Conservation (phyloP, 345 rosid genomes). For the Erodium maritimum region DNA sequence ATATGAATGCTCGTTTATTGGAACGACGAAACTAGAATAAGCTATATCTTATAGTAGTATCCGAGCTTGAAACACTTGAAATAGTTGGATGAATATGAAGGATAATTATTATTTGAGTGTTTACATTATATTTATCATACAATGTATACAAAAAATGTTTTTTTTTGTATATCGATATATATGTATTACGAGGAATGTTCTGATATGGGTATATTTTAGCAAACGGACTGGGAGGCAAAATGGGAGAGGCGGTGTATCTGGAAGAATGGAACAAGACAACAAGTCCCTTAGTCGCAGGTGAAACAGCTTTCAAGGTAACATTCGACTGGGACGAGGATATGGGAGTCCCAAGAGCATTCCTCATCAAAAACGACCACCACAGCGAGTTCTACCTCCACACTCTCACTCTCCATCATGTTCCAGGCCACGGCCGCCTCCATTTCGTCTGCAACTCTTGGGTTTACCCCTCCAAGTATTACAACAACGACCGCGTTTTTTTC, state of each 20-base stretch:
- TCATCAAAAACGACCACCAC: conserved; percentile 27
- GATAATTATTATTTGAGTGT: too few species aligned
- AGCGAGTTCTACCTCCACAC: conserved; percentile 32
- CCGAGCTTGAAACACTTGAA: too few species aligned
- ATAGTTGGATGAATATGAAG: too few species aligned
- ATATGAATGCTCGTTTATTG: too few species aligned
- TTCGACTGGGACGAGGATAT: conserved; percentile 27
- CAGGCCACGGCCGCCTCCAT: conserved; percentile 27
- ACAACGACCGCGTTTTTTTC: conserved; percentile 28
- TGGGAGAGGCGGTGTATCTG: conserved; percentile 21
- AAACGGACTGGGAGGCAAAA: conserved; percentile 20
- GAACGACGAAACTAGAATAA: too few species aligned
- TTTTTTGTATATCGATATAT: too few species aligned
- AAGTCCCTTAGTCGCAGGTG: conserved; percentile 17
- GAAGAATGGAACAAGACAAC: conserved; percentile 21
- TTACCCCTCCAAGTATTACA: conserved; percentile 23
- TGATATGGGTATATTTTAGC: conserved; percentile 8
- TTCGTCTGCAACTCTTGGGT: conserved; percentile 47
- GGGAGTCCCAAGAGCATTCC: conserved; percentile 30
- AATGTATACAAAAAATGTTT: too few species aligned
- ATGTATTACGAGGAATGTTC: too few species aligned
- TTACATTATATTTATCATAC: too few species aligned
- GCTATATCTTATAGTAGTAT: too few species aligned
- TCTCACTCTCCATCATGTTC: conserved; percentile 29
- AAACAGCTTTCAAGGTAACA: conserved; percentile 19